Evolutionary conservation across 441 rosid genomes (phyloP), one percentile per base, ranked within the genome.

Genomic region (Erodium chrysanthum): DNA sequence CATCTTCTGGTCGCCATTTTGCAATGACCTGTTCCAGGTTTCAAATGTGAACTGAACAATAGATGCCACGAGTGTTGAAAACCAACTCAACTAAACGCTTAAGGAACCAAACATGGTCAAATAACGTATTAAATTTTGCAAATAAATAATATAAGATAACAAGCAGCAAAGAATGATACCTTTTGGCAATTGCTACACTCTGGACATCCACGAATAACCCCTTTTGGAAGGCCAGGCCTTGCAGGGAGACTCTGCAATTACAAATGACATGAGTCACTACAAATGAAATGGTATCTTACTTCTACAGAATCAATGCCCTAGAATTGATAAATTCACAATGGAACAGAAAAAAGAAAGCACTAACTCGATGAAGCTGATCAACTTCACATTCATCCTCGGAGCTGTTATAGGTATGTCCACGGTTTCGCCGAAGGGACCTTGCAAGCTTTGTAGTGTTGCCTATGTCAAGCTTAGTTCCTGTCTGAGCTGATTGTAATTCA

Each of bases 111-210:
- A 54, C 12, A 54, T 1, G 23, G 25, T 54, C 60, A 54, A 18
- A 20, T 54, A 12, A 58, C 3, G 63, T 10, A 58, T 20, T 58
- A 22, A 21, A 58, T 10, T 22, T 58, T 58, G 10, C 10, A 9
- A 9, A 58, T 58, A 20, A 56, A 58, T 20, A 9, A 11, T 20
- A 58, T 22, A 58, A 58, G 25, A 10, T 21, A 22, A 58, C 63
- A 58, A 22, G 48, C 46, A 17, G 33, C 1, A 48, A 25, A 68
- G 58, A 67, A 75, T 73, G 64, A 50, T 79, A 95, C 99, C 99
- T 90, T 95, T 71, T 87, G 98, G 83, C 98, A 92, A 77, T 82
- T 86, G 67, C 76, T 84, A 78, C 98, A 90, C 25, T 86, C 80
- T 44, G 83, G 80, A 77, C 96, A 90, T 64, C 92, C 99, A 25